Percentiles rank a stretch among this genome's conserved stretches.
These are phyloP conservation scores for Boletus speciosus DNA, from an alignment of 768 basidiomycete species.

Conservation along the genomic window DNA sequence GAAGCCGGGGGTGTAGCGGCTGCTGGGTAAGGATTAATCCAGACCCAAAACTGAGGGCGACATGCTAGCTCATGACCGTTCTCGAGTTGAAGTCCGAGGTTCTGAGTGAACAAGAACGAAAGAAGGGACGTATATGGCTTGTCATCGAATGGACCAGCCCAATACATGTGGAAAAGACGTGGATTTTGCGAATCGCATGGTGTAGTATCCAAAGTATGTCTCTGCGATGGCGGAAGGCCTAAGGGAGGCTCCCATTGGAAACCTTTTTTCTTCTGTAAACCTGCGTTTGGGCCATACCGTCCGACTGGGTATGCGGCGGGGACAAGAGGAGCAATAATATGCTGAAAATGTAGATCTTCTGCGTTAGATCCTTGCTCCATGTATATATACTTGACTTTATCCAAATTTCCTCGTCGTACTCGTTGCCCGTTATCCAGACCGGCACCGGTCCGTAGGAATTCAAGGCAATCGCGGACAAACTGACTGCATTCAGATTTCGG, in stretches of 20 bases:
- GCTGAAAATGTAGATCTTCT: conserved; percentile 4
- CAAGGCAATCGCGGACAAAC: conserved; percentile 95
- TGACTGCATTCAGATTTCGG: conserved; percentile 26
- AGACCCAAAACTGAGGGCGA: conserved; percentile 90
- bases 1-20: conserved; percentile 77
- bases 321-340: conserved; percentile 17
- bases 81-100: conserved; percentile 70
- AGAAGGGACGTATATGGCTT: conserved; percentile 92
- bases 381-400: conserved; percentile 82
- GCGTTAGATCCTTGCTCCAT: conserved; percentile 41
- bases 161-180: conserved; percentile 92
- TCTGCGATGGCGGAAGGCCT: conserved; percentile 42
- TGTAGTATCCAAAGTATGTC: conserved; percentile 39
- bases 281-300: conserved; percentile 48
- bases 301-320: conserved; percentile 24
- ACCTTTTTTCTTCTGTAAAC: conserved; percentile 55
- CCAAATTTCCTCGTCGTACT: conserved; percentile 65
- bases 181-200: conserved; percentile 78
- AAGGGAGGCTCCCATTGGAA: conserved; percentile 57
- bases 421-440: conserved; percentile 77
- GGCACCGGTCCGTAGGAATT: conserved; percentile 81
- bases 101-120: conserved; percentile 92
- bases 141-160: conserved; percentile 95
- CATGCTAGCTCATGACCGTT: conserved; percentile 45
- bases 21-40: conserved; percentile 94